Evolutionary conservation across 164 flowering plant species (phyloP).

Genomic region (Santalum album): DNA sequence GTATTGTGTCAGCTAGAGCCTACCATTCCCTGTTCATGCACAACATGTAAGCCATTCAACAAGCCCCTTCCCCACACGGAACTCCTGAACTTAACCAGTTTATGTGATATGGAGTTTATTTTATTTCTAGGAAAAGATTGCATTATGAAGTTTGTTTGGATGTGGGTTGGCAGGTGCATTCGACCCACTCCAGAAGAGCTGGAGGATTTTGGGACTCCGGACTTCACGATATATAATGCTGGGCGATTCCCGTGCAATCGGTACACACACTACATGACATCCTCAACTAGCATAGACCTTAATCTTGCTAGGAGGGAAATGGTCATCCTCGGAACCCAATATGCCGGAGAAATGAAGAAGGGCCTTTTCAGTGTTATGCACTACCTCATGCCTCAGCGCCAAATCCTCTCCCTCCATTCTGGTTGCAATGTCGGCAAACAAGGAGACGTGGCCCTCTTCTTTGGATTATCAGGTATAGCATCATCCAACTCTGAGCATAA

Average conservation of each 20-base stretch:
- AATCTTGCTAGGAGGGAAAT: constrained; percentile 91
- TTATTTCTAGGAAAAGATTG: no score
- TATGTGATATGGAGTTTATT: no score
- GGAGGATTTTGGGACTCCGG: constrained; percentile 97
- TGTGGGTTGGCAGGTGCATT: constrained; percentile 80
- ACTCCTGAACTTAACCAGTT: no score
- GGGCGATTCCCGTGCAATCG: constrained; percentile 99
- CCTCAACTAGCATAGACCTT: constrained; percentile 94
- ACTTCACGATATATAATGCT: constrained; percentile 99
- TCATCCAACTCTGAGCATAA: constrained; percentile 10
- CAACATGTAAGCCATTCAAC: constrained; percentile 74
- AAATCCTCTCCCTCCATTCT: constrained; percentile 91
- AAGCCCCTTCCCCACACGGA: not conserved
- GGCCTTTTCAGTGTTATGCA: constrained; percentile 97
- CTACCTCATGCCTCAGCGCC: constrained; percentile 97
- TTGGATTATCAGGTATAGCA: constrained; percentile 89
- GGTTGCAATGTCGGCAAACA: constrained; percentile 98
- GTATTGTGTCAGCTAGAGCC: constrained; percentile 97
- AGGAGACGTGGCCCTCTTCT: constrained; percentile 99
- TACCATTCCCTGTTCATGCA: constrained; percentile 98
- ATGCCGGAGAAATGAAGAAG: constrained; percentile 99
- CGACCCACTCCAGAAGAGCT: constrained; percentile 97
- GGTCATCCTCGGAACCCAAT: constrained; percentile 99
- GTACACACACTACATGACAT: constrained; percentile 98
- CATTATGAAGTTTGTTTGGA: no score